phyloP scores from a whole-genome alignment of 257 asterid genomes.

The Nicotiana obtusifolia region DNA sequence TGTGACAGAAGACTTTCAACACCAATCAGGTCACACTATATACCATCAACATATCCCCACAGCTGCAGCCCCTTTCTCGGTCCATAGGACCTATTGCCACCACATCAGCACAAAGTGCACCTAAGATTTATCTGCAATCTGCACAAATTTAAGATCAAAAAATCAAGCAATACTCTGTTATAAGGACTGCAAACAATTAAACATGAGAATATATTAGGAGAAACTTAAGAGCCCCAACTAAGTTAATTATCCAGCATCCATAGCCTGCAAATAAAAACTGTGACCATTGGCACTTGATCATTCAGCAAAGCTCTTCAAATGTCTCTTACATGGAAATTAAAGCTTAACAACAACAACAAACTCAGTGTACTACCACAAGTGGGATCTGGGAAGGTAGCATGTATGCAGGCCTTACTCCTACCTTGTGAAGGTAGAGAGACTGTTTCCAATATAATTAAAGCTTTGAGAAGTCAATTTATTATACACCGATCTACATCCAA shows the following conservation, averaged over 20 bases:
- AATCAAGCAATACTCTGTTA: neutral
- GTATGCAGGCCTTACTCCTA: too few species aligned
- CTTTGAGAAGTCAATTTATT: too few species aligned
- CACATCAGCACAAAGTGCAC: conserved; percentile 5
- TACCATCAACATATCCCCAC: neutral
- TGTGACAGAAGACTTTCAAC: neutral
- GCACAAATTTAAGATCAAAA: conserved; percentile 2
- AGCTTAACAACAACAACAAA: neutral
- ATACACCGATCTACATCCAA: neutral
- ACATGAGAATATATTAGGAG: neutral
- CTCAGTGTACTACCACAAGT: too few species aligned
- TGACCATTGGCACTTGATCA: neutral
- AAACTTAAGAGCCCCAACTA: neutral
- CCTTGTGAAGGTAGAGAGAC: too few species aligned
- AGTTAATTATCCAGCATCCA: neutral
- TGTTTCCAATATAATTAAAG: too few species aligned
- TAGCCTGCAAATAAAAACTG: neutral
- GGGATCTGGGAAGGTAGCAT: too few species aligned
- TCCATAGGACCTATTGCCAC: neutral
- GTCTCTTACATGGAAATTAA: neutral
- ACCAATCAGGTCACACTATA: neutral
- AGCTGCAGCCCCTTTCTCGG: neutral
- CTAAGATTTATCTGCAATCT: conserved; percentile 24
- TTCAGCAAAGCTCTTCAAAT: neutral
- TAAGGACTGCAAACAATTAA: neutral